Percentiles rank a stretch among this genome's conserved stretches.
Evolutionary conservation across 768 basidiomycete species (phyloP).

Genomic region (Amanita fuliginea): DNA sequence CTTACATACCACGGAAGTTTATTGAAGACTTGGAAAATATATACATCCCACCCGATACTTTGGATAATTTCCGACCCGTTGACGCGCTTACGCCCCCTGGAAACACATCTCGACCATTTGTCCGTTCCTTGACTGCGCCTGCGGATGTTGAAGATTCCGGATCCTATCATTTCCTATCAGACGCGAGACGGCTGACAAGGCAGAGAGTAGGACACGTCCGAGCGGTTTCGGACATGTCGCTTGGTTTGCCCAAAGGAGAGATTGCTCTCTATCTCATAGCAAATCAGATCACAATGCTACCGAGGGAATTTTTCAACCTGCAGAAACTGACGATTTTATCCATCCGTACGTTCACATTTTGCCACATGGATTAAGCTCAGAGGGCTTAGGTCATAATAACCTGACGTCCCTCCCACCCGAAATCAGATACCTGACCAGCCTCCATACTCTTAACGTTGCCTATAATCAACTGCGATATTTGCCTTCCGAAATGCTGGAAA

Average conservation of each 20-base stretch:
- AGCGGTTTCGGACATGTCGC: constrained; percentile 18
- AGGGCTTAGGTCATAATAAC: constrained; percentile 43
- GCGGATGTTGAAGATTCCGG: constrained; percentile 9
- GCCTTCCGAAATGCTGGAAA: constrained; percentile 53
- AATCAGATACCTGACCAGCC: constrained; percentile 38
- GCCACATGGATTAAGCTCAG: not conserved
- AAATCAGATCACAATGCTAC: constrained; percentile 45
- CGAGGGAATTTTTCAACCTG: constrained; percentile 45
- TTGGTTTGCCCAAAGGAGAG: constrained; percentile 34
- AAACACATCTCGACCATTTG: constrained; percentile 14
- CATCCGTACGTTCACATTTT: constrained; percentile 38
- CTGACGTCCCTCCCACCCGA: constrained; percentile 52
- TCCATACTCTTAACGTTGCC: constrained; percentile 51
- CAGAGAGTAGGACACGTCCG: constrained; percentile 19
- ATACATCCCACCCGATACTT: constrained; percentile 28
- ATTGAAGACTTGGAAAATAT: constrained; percentile 34
- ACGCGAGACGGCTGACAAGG: constrained; percentile 14
- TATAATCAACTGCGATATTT: constrained; percentile 48
- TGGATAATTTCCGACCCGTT: constrained; percentile 13
- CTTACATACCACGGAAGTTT: constrained; percentile 38
- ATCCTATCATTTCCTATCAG: constrained; percentile 11
- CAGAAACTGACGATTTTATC: constrained; percentile 50
- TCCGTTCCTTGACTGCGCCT: constrained; percentile 26
- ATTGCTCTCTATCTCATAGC: constrained; percentile 45
- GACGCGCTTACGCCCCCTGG: constrained; percentile 6